phyloP scores from a whole-genome alignment of 2,329 filamentous ascomycete genomes.

The Claviceps maximensis region DNA sequence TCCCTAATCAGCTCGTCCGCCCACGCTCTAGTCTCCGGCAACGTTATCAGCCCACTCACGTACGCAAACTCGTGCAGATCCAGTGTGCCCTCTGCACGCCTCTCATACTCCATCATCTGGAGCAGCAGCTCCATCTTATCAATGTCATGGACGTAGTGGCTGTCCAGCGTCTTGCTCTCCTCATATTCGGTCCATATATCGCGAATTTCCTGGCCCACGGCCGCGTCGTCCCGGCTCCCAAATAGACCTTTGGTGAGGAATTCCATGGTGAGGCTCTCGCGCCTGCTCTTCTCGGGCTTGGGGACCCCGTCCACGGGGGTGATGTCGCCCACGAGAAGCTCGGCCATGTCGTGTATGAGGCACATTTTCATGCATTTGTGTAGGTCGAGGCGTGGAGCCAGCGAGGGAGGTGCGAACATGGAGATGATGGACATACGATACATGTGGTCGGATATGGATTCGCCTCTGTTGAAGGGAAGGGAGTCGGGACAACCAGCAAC shows the following conservation, averaged over 20 bases:
- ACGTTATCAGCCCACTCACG: conserved; percentile 58
- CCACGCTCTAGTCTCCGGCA: conserved; percentile 73
- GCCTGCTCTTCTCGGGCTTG: conserved; percentile 78
- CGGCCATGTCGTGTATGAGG: conserved; percentile 94
- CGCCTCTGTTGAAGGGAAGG: conserved; percentile 41
- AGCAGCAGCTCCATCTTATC: conserved; percentile 93
- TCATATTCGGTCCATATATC: conserved; percentile 93
- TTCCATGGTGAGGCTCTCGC: conserved; percentile 84
- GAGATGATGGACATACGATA: conserved; percentile 97
- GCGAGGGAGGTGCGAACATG: conserved; percentile 70
- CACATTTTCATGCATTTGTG: conserved; percentile 87
- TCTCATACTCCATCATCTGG: conserved; percentile 96
- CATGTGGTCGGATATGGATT: conserved; percentile 98
- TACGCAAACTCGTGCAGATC: conserved; percentile 81
- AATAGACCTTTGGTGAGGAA: conserved; percentile 66
- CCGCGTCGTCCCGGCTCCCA: conserved; percentile 59
- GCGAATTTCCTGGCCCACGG: conserved; percentile 55
- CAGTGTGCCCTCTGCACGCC: conserved; percentile 45
- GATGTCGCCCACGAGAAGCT: conserved; percentile 89
- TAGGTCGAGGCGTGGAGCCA: conserved; percentile 61
- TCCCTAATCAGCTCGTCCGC: conserved; percentile 63
- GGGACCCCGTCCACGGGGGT: conserved; percentile 78
- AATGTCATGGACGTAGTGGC: conserved; percentile 85
- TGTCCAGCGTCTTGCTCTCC: conserved; percentile 69
- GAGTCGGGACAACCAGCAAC: no score